Percentiles rank a stretch among this genome's conserved stretches.
phyloP scores from a whole-genome alignment of 2,329 filamentous ascomycete species.

The Aschersonia sp. region DNA sequence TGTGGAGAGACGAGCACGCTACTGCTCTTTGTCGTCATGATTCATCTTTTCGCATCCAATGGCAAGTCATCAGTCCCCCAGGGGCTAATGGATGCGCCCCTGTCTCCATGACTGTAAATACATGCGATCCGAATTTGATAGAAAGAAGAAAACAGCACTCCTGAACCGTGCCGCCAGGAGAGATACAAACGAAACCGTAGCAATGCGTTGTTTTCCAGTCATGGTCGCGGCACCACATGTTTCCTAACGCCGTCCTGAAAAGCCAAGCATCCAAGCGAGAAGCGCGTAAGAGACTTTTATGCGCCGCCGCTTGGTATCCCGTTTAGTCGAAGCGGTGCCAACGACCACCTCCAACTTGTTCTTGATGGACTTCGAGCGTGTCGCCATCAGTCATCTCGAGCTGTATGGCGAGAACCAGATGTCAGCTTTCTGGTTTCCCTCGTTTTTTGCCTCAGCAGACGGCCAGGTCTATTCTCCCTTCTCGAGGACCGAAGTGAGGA shows the following conservation, averaged over 20 bases:
- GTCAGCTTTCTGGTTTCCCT: background rate
- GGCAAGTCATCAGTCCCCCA: too few species aligned
- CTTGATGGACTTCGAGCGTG: slow-evolving; percentile 92
- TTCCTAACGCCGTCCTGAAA: slow-evolving; percentile 3
- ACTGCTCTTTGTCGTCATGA: too few species aligned
- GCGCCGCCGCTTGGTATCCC: background rate
- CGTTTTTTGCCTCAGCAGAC: slow-evolving; percentile 66
- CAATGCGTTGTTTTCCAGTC: background rate
- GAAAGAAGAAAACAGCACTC: background rate
- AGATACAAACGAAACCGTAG: too few species aligned
- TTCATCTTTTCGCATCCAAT: too few species aligned
- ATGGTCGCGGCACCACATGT: background rate
- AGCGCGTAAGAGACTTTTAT: background rate
- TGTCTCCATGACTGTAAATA: too few species aligned
- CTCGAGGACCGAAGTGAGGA: too few species aligned
- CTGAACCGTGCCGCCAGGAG: background rate
- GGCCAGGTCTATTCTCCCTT: slow-evolving; percentile 13
- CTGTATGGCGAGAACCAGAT: slow-evolving; percentile 28
- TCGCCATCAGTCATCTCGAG: slow-evolving; percentile 96
- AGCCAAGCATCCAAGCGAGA: slow-evolving; percentile 2
- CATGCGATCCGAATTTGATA: too few species aligned
- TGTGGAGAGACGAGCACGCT: too few species aligned
- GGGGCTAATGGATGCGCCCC: too few species aligned
- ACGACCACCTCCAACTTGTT: slow-evolving; percentile 72
- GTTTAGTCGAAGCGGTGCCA: background rate